These are phyloP conservation scores for Triangularia verruculosa DNA, from an alignment of 2,329 filamentous ascomycete species.

Conservation along the genomic window DNA sequence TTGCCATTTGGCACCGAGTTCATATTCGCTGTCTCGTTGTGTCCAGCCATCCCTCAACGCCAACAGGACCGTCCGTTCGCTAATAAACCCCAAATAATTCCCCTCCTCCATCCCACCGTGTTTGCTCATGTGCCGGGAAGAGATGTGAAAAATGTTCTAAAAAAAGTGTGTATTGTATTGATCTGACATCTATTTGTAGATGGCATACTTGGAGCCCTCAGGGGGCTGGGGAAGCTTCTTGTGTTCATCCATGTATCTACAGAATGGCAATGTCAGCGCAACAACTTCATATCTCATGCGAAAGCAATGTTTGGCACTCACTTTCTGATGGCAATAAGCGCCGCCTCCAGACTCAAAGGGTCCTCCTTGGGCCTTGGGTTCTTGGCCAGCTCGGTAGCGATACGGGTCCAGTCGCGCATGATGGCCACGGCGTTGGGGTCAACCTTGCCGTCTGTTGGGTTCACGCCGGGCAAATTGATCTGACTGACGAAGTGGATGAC, in stretches of 20 bases:
- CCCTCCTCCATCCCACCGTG: not conserved
- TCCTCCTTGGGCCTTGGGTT: constrained; percentile 34
- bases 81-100: not conserved
- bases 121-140: not conserved
- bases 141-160: not conserved
- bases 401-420: constrained; percentile 85
- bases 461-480: constrained; percentile 95
- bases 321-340: constrained; percentile 36
- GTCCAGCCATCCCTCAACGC: not conserved
- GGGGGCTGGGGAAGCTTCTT: constrained; percentile 95
- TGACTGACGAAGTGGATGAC: constrained; percentile 89
- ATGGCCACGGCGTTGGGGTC: constrained; percentile 82
- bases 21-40: not conserved
- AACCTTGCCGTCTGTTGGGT: constrained; percentile 75
- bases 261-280: constrained; percentile 18
- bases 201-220: constrained; percentile 63
- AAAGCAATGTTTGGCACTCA: constrained; percentile 28
- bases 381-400: constrained; percentile 72
- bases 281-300: not conserved
- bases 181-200: constrained; percentile 23
- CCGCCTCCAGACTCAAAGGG: constrained; percentile 36
- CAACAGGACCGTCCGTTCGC: not conserved
- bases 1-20: not conserved
- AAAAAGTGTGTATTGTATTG: not conserved
- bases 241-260: constrained; percentile 92